Percentiles rank a stretch among this genome's conserved stretches.
Evolutionary conservation across 106 monocot species (phyloP).

Genomic region (Allium fistulosum): DNA sequence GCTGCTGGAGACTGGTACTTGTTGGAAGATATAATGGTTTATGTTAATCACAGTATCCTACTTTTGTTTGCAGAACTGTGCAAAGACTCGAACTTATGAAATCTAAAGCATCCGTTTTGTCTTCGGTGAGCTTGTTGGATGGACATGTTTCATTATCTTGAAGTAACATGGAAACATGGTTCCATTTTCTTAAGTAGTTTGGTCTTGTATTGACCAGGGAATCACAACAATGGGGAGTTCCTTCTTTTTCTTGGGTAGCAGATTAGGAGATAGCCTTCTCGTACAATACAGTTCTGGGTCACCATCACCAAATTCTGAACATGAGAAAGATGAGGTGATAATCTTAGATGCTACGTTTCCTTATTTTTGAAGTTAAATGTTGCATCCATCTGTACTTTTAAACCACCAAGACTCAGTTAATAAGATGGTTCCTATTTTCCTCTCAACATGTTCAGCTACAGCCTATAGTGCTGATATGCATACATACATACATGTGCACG

Average conservation of each 20-base stretch:
- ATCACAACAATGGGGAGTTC: conserved; percentile 76
- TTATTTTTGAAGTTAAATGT: conserved; percentile 1
- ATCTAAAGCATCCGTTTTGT: conserved; percentile 84
- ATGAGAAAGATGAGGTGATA: conserved; percentile 65
- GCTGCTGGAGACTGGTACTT: no score
- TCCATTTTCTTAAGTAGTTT: neutral
- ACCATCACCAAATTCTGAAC: conserved; percentile 23
- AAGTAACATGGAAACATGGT: no score
- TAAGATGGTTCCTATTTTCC: no score
- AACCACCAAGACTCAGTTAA: neutral
- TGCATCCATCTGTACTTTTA: neutral
- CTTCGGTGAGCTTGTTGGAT: conserved; percentile 54
- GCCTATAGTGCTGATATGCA: no score
- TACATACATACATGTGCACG: no score
- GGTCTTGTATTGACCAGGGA: conserved; percentile 30
- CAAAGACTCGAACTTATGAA: conserved; percentile 88
- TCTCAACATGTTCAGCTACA: no score
- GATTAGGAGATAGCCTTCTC: conserved; percentile 91
- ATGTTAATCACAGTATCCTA: no score
- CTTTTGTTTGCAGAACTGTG: conserved; percentile 48
- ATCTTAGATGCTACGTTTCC: neutral
- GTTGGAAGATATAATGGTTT: no score
- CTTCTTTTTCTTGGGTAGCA: conserved; percentile 97
- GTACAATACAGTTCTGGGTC: conserved; percentile 75
- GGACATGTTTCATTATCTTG: neutral